Conservation (phyloP, 345 rosid genomes). For the Tarenaya hassleriana region DNA sequence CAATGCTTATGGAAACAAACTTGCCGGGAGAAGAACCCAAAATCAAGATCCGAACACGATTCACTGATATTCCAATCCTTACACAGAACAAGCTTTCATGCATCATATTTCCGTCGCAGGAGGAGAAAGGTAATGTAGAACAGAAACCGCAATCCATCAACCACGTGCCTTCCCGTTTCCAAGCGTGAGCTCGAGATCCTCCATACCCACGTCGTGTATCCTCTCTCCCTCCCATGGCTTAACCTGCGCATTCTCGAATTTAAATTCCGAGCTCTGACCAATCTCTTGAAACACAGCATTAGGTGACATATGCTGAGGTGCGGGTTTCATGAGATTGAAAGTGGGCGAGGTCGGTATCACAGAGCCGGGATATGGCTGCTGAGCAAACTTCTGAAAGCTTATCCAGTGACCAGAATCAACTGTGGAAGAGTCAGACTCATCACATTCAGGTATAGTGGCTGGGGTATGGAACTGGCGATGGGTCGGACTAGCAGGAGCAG, state of each 20-base stretch:
- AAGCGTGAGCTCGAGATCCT: conserved; percentile 94
- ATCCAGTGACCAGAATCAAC: conserved; percentile 97
- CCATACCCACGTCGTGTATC: conserved; percentile 91
- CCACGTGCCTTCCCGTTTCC: conserved; percentile 66
- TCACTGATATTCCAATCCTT: conserved; percentile 20
- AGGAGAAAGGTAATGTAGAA: conserved; percentile 17
- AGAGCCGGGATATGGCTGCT: conserved; percentile 32
- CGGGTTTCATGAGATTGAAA: conserved; percentile 74
- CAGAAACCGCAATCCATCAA: conserved; percentile 19
- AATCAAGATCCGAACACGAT: conserved; percentile 17
- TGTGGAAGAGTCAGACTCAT: conserved; percentile 90
- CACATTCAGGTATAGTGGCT: conserved; percentile 84
- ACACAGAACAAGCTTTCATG: conserved; percentile 24
- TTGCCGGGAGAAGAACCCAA: conserved; percentile 1
- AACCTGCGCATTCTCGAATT: conserved; percentile 68
- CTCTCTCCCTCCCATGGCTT: conserved; percentile 99
- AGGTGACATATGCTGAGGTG: conserved; percentile 35
- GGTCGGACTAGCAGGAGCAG: conserved; percentile 99
- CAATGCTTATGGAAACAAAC: conserved; percentile 25
- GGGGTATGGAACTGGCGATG: conserved; percentile 76
- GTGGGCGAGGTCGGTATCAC: conserved; percentile 84
- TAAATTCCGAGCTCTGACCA: conserved; percentile 63
- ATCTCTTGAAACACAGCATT: conserved; percentile 40
- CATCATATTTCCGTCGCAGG: conserved; percentile 15
- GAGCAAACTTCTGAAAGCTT: conserved; percentile 70